A percentile compares a stretch with the other conserved stretches of the same genome.
These are phyloP conservation scores for Conoideocrella luteorostrata DNA, from an alignment of 2,329 filamentous ascomycete genomes.

Conservation along the genomic window DNA sequence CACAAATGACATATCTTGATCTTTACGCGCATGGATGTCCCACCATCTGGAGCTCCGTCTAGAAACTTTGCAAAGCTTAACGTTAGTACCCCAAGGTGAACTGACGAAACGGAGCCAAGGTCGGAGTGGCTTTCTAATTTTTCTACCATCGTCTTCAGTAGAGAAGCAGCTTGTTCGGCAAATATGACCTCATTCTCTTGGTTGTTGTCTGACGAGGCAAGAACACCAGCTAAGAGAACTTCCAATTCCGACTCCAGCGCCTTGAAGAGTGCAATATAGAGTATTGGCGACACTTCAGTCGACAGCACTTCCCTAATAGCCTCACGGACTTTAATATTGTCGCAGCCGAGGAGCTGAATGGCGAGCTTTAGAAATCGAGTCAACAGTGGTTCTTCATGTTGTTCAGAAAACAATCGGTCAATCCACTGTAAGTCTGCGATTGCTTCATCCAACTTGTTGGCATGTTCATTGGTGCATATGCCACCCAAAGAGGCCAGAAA, in stretches of 20 bases:
- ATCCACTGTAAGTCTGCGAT: slow-evolving; percentile 57
- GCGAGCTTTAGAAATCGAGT: slow-evolving; percentile 55
- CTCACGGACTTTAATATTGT: slow-evolving; percentile 58
- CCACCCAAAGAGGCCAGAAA: slow-evolving; percentile 62
- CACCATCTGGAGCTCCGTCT: slow-evolving; percentile 49
- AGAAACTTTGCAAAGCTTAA: slow-evolving; percentile 63
- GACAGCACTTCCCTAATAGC: slow-evolving; percentile 61
- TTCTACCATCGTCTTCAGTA: slow-evolving; percentile 58
- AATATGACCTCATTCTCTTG: slow-evolving; percentile 58
- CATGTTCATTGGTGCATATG: slow-evolving; percentile 56
- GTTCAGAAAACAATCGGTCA: slow-evolving; percentile 52
- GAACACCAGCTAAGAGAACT: slow-evolving; percentile 51
- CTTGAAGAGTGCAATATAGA: slow-evolving; percentile 59
- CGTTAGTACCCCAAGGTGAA: slow-evolving; percentile 57
- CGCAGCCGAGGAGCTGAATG: slow-evolving; percentile 58
- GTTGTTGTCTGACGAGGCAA: slow-evolving; percentile 43
- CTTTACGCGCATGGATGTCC: slow-evolving; percentile 55
- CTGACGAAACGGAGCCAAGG: slow-evolving; percentile 52
- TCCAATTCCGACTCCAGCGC: slow-evolving; percentile 60
- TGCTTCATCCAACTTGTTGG: slow-evolving; percentile 51
- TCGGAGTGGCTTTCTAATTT: slow-evolving; percentile 58
- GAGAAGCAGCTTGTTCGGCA: slow-evolving; percentile 59
- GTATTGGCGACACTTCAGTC: slow-evolving; percentile 53
- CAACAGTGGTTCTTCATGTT: slow-evolving; percentile 54
- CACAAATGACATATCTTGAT: slow-evolving; percentile 64